A percentile compares a stretch with the other conserved stretches of the same genome.
Conservation (phyloP, 1,284 basidiomycete species). For the Leccinum pachyderme region DNA sequence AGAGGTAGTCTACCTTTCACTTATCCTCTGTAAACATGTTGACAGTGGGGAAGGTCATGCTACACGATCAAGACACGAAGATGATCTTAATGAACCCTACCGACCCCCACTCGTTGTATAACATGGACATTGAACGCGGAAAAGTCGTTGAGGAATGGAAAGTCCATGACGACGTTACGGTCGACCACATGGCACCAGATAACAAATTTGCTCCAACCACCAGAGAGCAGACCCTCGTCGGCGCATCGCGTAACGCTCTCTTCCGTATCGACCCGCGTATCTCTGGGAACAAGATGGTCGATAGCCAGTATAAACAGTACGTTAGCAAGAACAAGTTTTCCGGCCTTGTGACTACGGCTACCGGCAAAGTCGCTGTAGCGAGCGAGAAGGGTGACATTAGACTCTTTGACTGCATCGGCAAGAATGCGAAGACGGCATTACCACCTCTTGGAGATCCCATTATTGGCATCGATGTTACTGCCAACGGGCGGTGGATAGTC, state of each 20-base stretch:
- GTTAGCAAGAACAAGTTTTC: constrained; percentile 95
- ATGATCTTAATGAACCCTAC: constrained; percentile 91
- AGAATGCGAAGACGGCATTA: constrained; percentile 99
- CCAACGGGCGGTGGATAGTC: constrained; percentile 92
- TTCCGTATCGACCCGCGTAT: constrained; percentile 97
- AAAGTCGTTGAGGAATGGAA: constrained; percentile 99
- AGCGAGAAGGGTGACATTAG: constrained; percentile 97
- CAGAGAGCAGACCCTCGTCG: constrained; percentile 89
- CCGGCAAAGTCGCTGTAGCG: constrained; percentile 88
- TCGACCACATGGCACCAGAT: constrained; percentile 89
- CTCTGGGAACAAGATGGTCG: constrained; percentile 90
- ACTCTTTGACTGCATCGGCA: constrained; percentile 94
- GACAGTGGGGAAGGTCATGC: constrained; percentile 72
- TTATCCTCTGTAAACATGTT: constrained; percentile 5
- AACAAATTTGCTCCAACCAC: constrained; percentile 96
- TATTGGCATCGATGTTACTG: constrained; percentile 91
- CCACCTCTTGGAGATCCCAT: constrained; percentile 96
- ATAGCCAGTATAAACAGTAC: constrained; percentile 96
- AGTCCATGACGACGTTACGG: constrained; percentile 84
- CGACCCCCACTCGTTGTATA: constrained; percentile 85
- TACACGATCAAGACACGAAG: constrained; percentile 95
- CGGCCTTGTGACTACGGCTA: constrained; percentile 84
- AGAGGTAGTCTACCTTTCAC: constrained; percentile 54
- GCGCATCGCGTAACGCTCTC: constrained; percentile 89
- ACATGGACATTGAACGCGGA: constrained; percentile 92